A percentile compares a stretch with the other conserved stretches of the same genome.
Conservation (phyloP, 2,329 filamentous ascomycete genomes). For the Periglandula ipomoeae region DNA sequence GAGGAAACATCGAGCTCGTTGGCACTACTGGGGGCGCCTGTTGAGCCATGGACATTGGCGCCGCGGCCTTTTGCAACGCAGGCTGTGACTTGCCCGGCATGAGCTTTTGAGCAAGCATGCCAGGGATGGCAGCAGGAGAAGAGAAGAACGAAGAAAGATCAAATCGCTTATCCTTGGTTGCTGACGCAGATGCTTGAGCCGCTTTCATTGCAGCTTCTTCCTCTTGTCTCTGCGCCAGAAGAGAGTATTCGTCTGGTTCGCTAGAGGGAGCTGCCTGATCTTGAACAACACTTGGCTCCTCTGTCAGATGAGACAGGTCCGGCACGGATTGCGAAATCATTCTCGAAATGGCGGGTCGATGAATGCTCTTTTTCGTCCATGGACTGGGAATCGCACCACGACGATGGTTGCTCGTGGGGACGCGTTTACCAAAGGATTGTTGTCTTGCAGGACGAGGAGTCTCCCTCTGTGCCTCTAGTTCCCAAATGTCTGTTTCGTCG, state of each 20-base stretch:
- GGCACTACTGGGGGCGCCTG: conserved; percentile 16
- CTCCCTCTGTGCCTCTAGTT: conserved; percentile 43
- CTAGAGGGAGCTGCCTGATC: conserved; percentile 11
- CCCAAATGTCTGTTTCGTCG: conserved; percentile 48
- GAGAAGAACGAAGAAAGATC: conserved; percentile 50
- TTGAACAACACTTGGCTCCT: conserved; percentile 6
- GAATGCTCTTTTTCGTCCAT: conserved; percentile 25
- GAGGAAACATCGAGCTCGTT: conserved; percentile 33
- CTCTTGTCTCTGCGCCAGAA: conserved; percentile 26
- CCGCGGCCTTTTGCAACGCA: not conserved
- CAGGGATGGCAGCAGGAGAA: conserved; percentile 37
- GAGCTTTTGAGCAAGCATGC: conserved; percentile 22
- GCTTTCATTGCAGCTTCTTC: conserved; percentile 11
- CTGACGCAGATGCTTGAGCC: conserved; percentile 12
- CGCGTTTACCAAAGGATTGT: conserved; percentile 20
- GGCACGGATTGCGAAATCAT: conserved; percentile 9
- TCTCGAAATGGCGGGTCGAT: conserved; percentile 2
- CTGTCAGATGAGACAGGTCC: conserved; percentile 9
- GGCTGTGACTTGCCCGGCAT: conserved; percentile 17
- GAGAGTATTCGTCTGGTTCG: conserved; percentile 33
- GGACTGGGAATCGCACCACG: conserved; percentile 26
- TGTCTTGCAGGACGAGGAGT: conserved; percentile 25
- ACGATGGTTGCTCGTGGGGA: conserved; percentile 13
- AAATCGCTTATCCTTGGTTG: conserved; percentile 25
- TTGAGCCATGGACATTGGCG: conserved; percentile 10